Conservation (phyloP, 169 alveolate genomes). For the Eimeria brunetti region DNA sequence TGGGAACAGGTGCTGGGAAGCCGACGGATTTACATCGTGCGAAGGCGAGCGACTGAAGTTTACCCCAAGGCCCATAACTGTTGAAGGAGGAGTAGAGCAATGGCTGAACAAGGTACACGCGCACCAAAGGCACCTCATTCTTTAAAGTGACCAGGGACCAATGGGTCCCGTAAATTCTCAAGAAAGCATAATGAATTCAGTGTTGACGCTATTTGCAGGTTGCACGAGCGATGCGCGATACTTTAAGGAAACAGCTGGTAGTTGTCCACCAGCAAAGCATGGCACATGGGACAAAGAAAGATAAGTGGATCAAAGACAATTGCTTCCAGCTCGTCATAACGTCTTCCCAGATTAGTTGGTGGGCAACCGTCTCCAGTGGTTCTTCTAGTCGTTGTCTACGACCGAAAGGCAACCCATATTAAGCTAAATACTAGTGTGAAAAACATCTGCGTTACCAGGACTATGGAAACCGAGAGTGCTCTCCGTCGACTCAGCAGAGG, state of each 20-base stretch:
- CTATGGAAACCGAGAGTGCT: slow-evolving; percentile 89
- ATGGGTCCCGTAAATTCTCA: neutral
- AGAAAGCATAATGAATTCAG: neutral
- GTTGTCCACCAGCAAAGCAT: slow-evolving; percentile 85
- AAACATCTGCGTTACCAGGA: slow-evolving; percentile 55
- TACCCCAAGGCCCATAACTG: slow-evolving; percentile 71
- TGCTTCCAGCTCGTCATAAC: slow-evolving; percentile 94
- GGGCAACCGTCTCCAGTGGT: slow-evolving; percentile 11
- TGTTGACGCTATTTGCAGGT: slow-evolving; percentile 80
- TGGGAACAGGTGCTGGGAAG: slow-evolving; percentile 84
- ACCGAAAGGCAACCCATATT: neutral
- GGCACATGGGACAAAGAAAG: slow-evolving; percentile 88
- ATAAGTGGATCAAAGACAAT: slow-evolving; percentile 89
- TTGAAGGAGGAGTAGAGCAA: slow-evolving; percentile 85
- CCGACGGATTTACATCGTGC: slow-evolving; percentile 89
- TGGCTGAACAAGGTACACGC: slow-evolving; percentile 84
- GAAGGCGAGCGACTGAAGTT: slow-evolving; percentile 92
- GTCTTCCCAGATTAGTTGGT: slow-evolving; percentile 95
- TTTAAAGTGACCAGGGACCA: neutral
- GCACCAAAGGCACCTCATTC: neutral
- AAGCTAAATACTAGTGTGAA: neutral
- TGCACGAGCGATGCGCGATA: slow-evolving; percentile 81
- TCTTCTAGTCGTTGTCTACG: neutral
- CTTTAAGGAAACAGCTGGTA: slow-evolving; percentile 85
- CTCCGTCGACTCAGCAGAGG: slow-evolving; percentile 91